A percentile compares a stretch with the other conserved stretches of the same genome.
Evolutionary conservation across 176 grass and related monocot species (phyloP).

Genomic region (Zizania latifolia): DNA sequence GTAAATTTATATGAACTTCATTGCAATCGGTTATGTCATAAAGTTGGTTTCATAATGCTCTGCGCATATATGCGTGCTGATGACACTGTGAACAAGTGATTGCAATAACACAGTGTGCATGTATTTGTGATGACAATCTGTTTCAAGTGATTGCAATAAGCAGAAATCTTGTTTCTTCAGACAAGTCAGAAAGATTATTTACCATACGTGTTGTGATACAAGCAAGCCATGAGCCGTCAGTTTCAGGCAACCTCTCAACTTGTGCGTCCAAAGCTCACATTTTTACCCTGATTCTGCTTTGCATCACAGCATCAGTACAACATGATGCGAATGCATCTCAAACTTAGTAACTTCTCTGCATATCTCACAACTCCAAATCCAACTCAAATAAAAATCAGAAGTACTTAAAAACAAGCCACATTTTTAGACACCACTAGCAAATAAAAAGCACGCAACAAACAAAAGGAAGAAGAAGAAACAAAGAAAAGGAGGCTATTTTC

Average conservation of each 20-base stretch:
- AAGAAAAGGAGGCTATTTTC: not conserved
- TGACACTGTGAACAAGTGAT: not conserved
- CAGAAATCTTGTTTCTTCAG: not conserved
- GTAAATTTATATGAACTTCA: not conserved
- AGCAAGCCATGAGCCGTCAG: not conserved
- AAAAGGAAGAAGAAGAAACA: not conserved
- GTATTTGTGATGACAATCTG: not conserved
- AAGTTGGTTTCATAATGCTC: no score
- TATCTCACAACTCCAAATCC: not conserved
- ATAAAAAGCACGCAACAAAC: not conserved
- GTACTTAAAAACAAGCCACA: not conserved
- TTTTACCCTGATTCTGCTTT: not conserved
- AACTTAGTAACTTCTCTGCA: not conserved
- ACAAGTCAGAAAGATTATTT: not conserved
- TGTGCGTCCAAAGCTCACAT: not conserved
- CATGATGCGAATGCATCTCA: not conserved
- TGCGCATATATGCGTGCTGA: no score
- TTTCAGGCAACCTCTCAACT: not conserved
- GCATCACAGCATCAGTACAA: not conserved
- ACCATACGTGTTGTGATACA: not conserved
- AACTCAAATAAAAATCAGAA: not conserved
- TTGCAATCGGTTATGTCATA: no score
- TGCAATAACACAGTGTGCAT: not conserved
- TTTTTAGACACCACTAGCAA: slow-evolving; percentile 4
- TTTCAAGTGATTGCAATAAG: not conserved